These are phyloP conservation scores for Phlebiopsis gigantea DNA, from an alignment of 768 basidiomycete genomes.

Conservation along the genomic window DNA sequence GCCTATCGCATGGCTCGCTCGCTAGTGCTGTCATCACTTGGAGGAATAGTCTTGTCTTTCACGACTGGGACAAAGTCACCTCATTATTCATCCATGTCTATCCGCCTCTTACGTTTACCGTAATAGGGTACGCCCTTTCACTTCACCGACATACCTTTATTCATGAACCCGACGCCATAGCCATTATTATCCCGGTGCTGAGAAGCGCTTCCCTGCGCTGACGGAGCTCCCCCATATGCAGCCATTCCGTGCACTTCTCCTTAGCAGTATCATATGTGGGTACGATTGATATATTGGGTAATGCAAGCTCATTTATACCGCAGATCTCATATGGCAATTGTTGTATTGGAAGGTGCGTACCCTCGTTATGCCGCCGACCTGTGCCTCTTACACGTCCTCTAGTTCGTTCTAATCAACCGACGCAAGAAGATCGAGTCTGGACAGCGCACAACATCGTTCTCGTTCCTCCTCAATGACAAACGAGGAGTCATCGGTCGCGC, in stretches of 20 bases:
- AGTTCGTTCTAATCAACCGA: conserved; percentile 87
- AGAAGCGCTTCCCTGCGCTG: conserved; percentile 82
- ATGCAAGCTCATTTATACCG: conserved; percentile 11
- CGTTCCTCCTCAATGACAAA: conserved; percentile 84
- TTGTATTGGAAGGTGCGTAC: conserved; percentile 81
- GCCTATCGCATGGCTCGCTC: conserved; percentile 84
- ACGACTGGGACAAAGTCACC: conserved; percentile 94
- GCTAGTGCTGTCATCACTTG: conserved; percentile 96
- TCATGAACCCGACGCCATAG: conserved; percentile 31
- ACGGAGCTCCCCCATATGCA: conserved; percentile 61
- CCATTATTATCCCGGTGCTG: conserved; percentile 83
- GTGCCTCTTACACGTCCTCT: too few species aligned
- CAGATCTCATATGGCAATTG: conserved; percentile 90
- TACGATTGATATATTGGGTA: background rate
- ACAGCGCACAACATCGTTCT: conserved; percentile 85
- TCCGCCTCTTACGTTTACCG: conserved; percentile 84
- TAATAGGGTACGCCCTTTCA: conserved; percentile 60
- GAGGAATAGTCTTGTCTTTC: conserved; percentile 98
- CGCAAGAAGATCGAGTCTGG: conserved; percentile 89
- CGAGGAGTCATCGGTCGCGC: conserved; percentile 74
- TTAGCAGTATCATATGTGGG: conserved; percentile 79
- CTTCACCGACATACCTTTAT: background rate
- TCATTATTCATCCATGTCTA: conserved; percentile 95
- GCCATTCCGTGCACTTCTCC: conserved; percentile 64
- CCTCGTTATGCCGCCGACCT: background rate